Evolutionary conservation across 371 early-diverging fungal species (phyloP).

Genomic region (Zychaea mexicana): DNA sequence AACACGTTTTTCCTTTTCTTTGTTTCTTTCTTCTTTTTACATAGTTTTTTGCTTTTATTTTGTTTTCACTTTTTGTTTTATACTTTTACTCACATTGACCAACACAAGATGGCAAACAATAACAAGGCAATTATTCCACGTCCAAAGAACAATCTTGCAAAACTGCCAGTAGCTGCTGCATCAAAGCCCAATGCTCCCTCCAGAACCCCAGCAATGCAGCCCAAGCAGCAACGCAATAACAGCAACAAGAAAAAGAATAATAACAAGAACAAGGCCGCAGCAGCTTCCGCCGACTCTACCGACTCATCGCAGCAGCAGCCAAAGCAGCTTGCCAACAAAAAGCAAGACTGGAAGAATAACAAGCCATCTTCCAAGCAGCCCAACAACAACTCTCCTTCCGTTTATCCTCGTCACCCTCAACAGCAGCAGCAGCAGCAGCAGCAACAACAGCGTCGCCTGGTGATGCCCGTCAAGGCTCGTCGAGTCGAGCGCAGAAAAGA

Average conservation of each 20-base stretch:
- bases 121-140: background rate
- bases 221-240: conserved; percentile 1
- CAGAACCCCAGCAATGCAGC: background rate
- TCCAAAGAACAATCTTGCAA: background rate
- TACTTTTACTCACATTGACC: background rate
- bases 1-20: background rate
- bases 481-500: conserved; percentile 18
- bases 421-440: background rate
- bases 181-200: background rate
- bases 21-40: background rate
- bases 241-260: background rate
- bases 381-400: background rate
- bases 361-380: background rate
- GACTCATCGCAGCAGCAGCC: background rate
- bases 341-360: background rate
- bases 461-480: conserved; percentile 18
- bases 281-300: background rate
- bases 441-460: conserved; percentile 3
- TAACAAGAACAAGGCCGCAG: background rate
- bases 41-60: background rate
- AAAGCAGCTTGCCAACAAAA: background rate
- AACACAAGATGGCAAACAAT: conserved; percentile 1
- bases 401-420: background rate
- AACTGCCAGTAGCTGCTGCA: background rate
- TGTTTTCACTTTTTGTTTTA: background rate